phyloP scores from a whole-genome alignment of 2,329 filamentous ascomycete genomes.

The Colletotrichum navitas region DNA sequence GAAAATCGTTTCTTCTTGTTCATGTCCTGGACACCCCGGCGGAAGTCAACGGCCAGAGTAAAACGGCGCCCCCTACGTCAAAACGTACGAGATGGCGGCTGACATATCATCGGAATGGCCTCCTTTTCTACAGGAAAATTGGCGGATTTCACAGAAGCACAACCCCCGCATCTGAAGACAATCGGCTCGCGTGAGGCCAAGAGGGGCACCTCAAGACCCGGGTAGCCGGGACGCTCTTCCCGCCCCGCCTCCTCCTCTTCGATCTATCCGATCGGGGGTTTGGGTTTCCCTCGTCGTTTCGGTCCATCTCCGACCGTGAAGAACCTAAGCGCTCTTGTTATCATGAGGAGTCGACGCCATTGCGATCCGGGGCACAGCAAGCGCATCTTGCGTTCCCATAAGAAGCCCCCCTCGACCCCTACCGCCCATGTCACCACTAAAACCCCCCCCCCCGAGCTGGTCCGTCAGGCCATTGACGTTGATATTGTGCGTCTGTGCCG shows the following conservation, averaged over 20 bases:
- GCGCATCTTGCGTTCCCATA: neutral
- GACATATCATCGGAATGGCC: neutral
- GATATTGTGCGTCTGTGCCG: neutral
- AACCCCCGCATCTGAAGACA: neutral
- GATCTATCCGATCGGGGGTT: neutral
- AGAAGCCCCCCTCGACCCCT: neutral
- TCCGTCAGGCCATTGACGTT: neutral
- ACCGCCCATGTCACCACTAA: neutral
- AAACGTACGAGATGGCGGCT: neutral
- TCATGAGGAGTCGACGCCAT: conserved; percentile 21
- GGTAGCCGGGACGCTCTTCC: conserved; percentile 14
- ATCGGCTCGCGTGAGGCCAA: neutral
- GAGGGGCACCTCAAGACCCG: conserved; percentile 26
- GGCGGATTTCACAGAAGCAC: neutral
- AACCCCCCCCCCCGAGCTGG: neutral
- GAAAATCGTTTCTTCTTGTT: neutral
- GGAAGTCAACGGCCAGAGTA: too few species aligned
- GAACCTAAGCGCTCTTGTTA: neutral
- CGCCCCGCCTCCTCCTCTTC: neutral
- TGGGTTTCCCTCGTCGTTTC: conserved; percentile 32
- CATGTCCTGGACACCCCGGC: neutral
- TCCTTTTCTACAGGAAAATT: neutral
- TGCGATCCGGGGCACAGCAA: neutral
- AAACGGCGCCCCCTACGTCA: neutral
- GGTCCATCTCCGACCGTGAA: conserved; percentile 33